Base-by-base conservation (phyloP, 768 basidiomycete species). In the Trametes maxima region DNA sequence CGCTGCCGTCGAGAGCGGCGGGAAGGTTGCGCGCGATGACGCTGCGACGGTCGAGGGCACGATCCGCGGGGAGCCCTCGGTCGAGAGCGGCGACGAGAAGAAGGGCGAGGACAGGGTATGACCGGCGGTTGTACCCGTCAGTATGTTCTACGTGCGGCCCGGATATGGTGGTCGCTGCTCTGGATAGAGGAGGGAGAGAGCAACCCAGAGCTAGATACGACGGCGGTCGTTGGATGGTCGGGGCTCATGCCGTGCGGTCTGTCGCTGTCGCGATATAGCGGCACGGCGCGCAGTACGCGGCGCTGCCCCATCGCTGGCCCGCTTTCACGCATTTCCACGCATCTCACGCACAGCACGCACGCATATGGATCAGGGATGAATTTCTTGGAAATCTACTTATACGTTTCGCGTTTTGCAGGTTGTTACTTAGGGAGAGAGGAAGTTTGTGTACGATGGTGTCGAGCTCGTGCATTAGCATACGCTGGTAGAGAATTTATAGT, bases 11-110 rank as follows among this genome's bases (percentile, higher is more conserved):
- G 50, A 53, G 43, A 50, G 54, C 25, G 44, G 51, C 28, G 59
- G 57, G 4, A 53, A 50, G 55, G 39, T 47, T 40, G 62, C 47
- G 5, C 63, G 50, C 17, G 65, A 66, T 50, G 65, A 68, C 19
- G 55, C 56, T 22, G 63, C 50, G 28, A 48, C 59, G 17, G 28
- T 8, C 4, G 64, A 63, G 44, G 70, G 75, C 48, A 54, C 54
- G 47, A 46, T 55, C 33, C 53, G 36, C 2, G 51, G 47, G 22
- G 56, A 57, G 22, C 51, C n/a, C 17, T 55, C 53, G 24, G 47
- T 49, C 11, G 21, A 46, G 45, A 13, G 45, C 21, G 45, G 8
- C 21, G 45, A 54, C 35, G 48, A 50, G 47, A 55, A 59, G 47
- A 49, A 45, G 33, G 28, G 40, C 13, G 21, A 5, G 17, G 24